Base-by-base conservation (phyloP, 495 filamentous ascomycete species). In the Trichocladium uniseriatum region DNA sequence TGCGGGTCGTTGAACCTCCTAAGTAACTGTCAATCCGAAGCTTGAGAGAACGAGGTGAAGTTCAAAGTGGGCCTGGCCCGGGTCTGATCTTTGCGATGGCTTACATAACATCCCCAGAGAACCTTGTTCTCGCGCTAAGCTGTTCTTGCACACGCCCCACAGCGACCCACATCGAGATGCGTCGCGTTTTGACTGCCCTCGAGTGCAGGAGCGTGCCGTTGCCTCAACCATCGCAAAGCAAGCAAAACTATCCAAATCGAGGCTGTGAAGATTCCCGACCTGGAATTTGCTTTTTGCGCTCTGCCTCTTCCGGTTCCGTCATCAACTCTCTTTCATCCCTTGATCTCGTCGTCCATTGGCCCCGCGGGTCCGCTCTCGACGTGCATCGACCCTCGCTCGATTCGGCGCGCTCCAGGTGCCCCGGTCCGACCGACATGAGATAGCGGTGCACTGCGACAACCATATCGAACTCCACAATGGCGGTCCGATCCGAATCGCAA, bases 401-500 rank as follows among this genome's bases (percentile, higher is more conserved):
- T 31, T 22, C 31, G 43, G 31, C 43, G 43, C 43, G 43, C 31
- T 8, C 37, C 16, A 38, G 18, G 13, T 27, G 40, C 27, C 8
- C 28, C 38, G 34, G 20, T 5, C 28, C 38, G 34, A 19, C 52
- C 43, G 49, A 43, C 32, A 65, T 56, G 52, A 43, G 24, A 57
- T 60, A 61, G 38, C 49, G 18, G 5, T 11, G 28, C 28, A 37
- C 32, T 16, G 39, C 49, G 20, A 27, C n/a, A 39, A 28, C 46
- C 16, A 38, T 35, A 21, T 6, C 24, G 16, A 6, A 32, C 13
- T 39, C 9, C 49, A 69, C 54, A 38, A 76, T 76, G 72, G 67
- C 69, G 48, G 42, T 55, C 42, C 62, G 66, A 55, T 59, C 63
- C 39, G 58, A 68, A 21, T 52, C 57, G 49, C 86, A 88, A 36